Base-by-base conservation (phyloP, 129 eudicot genomes). In the Arctium minus region DNA sequence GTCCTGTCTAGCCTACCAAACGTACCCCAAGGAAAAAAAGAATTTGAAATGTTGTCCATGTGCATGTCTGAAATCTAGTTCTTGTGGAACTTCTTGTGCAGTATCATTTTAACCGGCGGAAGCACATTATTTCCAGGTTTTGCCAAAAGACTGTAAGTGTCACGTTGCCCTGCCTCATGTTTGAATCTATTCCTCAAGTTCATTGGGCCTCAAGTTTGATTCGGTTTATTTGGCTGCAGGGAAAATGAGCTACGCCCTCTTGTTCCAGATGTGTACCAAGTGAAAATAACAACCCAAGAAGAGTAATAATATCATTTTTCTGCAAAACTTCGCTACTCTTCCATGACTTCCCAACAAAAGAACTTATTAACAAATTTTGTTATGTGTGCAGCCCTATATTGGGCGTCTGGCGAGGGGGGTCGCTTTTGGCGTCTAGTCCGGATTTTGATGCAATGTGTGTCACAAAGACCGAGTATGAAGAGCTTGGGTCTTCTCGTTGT, bases 331-430 rank as follows among this genome's bases (percentile, higher is more conserved):
- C 56, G 5, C 30, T 78, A n/a, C 13, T 40, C 62, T 79, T 8
- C 8, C 6, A 8, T 53, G n/a, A 27, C 27, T 40, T 74, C 53
- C 56, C 22, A 1, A 35, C 80, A 29, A 73, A 44, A 48, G 8
- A 76, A 76, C 77, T 76, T 73, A 84, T 3, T 44, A 83, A 76
- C 72, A 35, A n/a, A 67, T 56, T 71, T 2, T 76, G 39, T 50
- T 80, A 38, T 81, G 79, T 83, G 8, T 82, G 69, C 91, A 96
- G 99, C 80, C 99, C 99, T 8, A 90, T 93, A 46, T 88, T 90
- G 79, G 98, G 99, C 38, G 98, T 93, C 46, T 96, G 99, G 99
- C 86, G 99, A 84, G 99, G 99, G 79, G 99, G 98, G 6, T 96
- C 99, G 33, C 94, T 96, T 78, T 83, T 96, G 87, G 99, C 98